Percentiles rank a stretch among this genome's conserved stretches.
Conservation (phyloP, 257 asterid genomes). For the Fraxinus cuspidata region DNA sequence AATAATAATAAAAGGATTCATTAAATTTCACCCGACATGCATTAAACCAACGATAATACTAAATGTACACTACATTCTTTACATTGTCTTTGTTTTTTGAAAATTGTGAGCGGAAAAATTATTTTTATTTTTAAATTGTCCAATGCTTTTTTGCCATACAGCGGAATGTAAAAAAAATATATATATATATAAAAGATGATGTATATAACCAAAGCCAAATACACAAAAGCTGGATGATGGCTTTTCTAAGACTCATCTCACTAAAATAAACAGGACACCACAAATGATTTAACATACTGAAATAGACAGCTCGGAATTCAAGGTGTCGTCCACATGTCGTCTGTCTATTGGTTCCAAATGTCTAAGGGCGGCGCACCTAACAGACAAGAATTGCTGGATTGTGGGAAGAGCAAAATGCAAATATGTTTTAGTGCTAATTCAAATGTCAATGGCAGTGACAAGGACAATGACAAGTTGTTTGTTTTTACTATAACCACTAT, state of each 20-base stretch:
- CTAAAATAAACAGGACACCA: background rate
- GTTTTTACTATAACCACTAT: too few species aligned
- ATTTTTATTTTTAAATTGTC: too few species aligned
- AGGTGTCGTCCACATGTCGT: slow-evolving; percentile 41
- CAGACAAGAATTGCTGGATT: slow-evolving; percentile 46
- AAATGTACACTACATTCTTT: too few species aligned
- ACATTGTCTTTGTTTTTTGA: too few species aligned
- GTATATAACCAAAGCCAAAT: too few species aligned
- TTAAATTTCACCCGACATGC: background rate
- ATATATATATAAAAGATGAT: too few species aligned
- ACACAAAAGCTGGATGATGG: background rate
- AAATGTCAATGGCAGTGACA: slow-evolving; percentile 14
- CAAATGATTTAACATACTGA: slow-evolving; percentile 40
- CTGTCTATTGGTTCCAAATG: slow-evolving; percentile 30
- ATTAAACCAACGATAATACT: too few species aligned
- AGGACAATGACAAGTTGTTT: background rate
- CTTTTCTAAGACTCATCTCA: slow-evolving; percentile 30
- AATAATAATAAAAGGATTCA: too few species aligned
- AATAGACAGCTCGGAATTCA: slow-evolving; percentile 35
- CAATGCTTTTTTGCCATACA: too few species aligned
- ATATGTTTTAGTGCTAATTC: background rate
- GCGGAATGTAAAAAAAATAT: too few species aligned
- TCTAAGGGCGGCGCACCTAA: slow-evolving; percentile 69
- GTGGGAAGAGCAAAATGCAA: slow-evolving; percentile 23
- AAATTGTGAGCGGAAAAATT: too few species aligned